Conservation (phyloP, 495 filamentous ascomycete genomes). For the Neurospora sp. region DNA sequence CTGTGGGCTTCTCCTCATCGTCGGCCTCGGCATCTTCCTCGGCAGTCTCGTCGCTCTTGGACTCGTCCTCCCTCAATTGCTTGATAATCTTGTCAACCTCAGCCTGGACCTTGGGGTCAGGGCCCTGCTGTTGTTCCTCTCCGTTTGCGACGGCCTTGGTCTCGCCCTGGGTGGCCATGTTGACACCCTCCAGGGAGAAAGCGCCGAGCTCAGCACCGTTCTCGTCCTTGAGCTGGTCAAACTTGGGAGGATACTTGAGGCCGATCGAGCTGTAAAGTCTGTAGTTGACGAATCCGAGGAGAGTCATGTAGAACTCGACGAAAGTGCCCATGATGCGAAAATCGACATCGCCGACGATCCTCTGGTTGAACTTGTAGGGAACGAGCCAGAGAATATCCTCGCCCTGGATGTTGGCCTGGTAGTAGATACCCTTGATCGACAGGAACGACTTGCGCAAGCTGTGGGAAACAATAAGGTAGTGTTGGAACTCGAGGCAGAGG, state of each 20-base stretch:
- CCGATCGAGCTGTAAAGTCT: slow-evolving; percentile 83
- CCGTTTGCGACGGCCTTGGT: slow-evolving; percentile 45
- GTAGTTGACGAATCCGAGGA: slow-evolving; percentile 93
- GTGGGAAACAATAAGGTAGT: slow-evolving; percentile 87
- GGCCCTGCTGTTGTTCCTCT: slow-evolving; percentile 29
- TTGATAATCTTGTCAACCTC: slow-evolving; percentile 45
- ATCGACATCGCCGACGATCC: slow-evolving; percentile 84
- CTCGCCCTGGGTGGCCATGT: slow-evolving; percentile 39
- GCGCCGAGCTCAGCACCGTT: slow-evolving; percentile 84
- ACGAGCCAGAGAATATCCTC: slow-evolving; percentile 97
- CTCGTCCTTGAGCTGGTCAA: slow-evolving; percentile 78
- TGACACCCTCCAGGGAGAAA: slow-evolving; percentile 69
- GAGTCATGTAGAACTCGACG: slow-evolving; percentile 94
- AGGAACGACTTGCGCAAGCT: slow-evolving; percentile 90
- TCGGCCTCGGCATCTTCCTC: slow-evolving; percentile 36
- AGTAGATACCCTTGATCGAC: slow-evolving; percentile 98
- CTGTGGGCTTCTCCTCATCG: slow-evolving; percentile 41
- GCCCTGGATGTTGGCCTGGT: slow-evolving; percentile 96
- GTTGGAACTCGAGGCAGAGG: slow-evolving; percentile 87
- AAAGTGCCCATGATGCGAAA: slow-evolving; percentile 99
- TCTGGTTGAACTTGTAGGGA: slow-evolving; percentile 92
- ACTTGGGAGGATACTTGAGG: slow-evolving; percentile 88
- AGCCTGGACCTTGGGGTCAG: slow-evolving; percentile 44
- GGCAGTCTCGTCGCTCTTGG: slow-evolving; percentile 31
- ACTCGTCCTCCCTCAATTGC: slow-evolving; percentile 37